Percentiles rank a stretch among this genome's conserved stretches.
Conservation (phyloP, 2,329 filamentous ascomycete species). For the Ampelomyces quisqualis region DNA sequence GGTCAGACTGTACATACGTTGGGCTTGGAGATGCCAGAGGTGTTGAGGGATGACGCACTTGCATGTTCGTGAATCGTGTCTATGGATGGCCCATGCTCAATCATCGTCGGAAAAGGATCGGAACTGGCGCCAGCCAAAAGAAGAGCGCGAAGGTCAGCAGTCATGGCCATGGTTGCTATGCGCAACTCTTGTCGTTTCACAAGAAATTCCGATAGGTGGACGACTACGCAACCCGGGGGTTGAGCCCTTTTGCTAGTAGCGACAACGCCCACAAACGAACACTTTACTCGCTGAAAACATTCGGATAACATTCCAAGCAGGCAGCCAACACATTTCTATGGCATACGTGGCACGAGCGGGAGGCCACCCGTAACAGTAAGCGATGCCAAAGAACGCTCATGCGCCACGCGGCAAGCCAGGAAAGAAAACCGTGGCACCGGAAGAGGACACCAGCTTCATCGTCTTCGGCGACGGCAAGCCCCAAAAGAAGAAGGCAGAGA, state of each 20-base stretch:
- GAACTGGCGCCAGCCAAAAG: too few relatives aligned
- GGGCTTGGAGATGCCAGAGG: too few relatives aligned
- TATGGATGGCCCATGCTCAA: background rate
- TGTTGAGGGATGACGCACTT: constrained; percentile 2
- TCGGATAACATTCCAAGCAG: too few relatives aligned
- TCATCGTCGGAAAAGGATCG: too few relatives aligned
- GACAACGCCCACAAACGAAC: constrained; percentile 13
- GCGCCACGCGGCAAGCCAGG: constrained; percentile 45
- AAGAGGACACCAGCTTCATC: constrained; percentile 53
- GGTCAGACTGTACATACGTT: background rate
- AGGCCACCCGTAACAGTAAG: background rate
- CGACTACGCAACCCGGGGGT: constrained; percentile 4
- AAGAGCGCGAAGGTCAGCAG: background rate
- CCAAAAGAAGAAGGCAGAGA: constrained; percentile 45
- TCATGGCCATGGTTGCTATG: background rate
- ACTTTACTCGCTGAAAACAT: constrained; percentile 1
- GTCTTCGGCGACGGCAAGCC: constrained; percentile 51
- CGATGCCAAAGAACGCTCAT: constrained; percentile 54
- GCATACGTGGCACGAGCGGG: too few relatives aligned
- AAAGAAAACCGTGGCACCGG: constrained; percentile 47
- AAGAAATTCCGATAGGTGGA: background rate
- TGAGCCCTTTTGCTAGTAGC: constrained; percentile 21
- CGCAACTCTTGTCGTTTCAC: background rate
- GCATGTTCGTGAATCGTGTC: too few relatives aligned
- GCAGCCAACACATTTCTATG: background rate